phyloP scores from a whole-genome alignment of 768 basidiomycete species.

The Suillus tomentosus region DNA sequence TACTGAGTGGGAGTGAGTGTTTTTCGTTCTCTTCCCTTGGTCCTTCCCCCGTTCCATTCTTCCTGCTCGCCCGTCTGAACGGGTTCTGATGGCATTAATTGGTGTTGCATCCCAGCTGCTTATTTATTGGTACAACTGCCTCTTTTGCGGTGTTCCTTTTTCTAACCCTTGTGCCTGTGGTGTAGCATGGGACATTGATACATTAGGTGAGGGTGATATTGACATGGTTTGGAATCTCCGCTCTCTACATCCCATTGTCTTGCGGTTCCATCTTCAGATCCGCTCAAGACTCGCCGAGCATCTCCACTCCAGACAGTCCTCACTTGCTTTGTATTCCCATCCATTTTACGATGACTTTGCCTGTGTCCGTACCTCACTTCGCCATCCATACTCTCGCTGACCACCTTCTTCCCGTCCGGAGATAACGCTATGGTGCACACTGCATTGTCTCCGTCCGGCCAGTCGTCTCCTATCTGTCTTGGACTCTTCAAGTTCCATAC shows the following conservation, averaged over 20 bases:
- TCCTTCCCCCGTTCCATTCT: no score
- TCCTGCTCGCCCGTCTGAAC: no score
- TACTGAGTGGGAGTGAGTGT: conserved; percentile 91
- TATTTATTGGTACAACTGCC: no score
- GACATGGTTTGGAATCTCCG: not conserved
- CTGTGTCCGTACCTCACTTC: not conserved
- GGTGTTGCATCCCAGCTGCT: no score
- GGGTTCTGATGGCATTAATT: no score
- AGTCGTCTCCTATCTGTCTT: not conserved
- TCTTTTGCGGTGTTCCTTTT: no score
- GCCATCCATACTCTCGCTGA: not conserved
- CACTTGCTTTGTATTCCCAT: not conserved
- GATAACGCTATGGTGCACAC: not conserved
- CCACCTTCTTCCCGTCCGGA: not conserved
- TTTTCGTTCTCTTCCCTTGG: conserved; percentile 28
- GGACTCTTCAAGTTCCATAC: not conserved
- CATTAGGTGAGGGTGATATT: no score
- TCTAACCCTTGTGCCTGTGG: no score
- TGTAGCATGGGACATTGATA: no score
- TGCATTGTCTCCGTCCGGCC: not conserved
- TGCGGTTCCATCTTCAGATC: not conserved
- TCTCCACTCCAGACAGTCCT: not conserved
- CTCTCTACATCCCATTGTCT: not conserved
- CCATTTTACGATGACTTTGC: not conserved
- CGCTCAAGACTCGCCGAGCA: not conserved